These are phyloP conservation scores for Coprinopsis cinerea DNA, from an alignment of 768 basidiomycete species.

Conservation along the genomic window DNA sequence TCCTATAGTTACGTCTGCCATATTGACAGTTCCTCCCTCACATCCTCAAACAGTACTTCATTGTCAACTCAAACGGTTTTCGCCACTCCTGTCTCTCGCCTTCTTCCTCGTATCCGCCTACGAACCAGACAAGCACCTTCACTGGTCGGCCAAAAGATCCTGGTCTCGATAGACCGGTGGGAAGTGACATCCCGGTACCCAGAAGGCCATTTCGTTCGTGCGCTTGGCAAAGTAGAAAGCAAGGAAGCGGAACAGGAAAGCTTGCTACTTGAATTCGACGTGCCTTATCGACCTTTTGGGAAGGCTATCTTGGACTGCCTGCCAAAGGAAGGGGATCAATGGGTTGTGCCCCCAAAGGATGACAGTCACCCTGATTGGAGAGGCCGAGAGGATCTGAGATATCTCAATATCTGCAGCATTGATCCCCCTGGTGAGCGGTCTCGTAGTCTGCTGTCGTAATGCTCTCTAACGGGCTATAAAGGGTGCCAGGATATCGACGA, in stretches of 20 bases:
- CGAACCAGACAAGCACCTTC: conserved; percentile 91
- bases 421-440: conserved; percentile 76
- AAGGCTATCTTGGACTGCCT: conserved; percentile 89
- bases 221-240: conserved; percentile 84
- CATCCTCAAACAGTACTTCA: conserved; percentile 71
- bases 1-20: conserved; percentile 81
- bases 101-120: conserved; percentile 89
- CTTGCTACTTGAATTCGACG: conserved; percentile 88
- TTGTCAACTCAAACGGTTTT: conserved; percentile 87
- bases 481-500: conserved; percentile 99
- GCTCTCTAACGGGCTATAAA: conserved; percentile 22
- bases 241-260: conserved; percentile 97
- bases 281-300: conserved; percentile 95
- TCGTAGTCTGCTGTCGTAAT: background rate
- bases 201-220: conserved; percentile 93
- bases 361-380: conserved; percentile 50
- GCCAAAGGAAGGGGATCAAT: conserved; percentile 81
- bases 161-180: conserved; percentile 95
- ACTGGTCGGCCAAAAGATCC: conserved; percentile 88
- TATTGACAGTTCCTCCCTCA: conserved; percentile 84
- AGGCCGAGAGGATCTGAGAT: conserved; percentile 82
- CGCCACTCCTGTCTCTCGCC: conserved; percentile 86
- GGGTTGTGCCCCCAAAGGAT: conserved; percentile 85
- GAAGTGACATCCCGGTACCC: conserved; percentile 83
- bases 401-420: conserved; percentile 88